phyloP scores from a whole-genome alignment of 2,329 filamentous ascomycete species.

The Annulohypoxylon truncatum region DNA sequence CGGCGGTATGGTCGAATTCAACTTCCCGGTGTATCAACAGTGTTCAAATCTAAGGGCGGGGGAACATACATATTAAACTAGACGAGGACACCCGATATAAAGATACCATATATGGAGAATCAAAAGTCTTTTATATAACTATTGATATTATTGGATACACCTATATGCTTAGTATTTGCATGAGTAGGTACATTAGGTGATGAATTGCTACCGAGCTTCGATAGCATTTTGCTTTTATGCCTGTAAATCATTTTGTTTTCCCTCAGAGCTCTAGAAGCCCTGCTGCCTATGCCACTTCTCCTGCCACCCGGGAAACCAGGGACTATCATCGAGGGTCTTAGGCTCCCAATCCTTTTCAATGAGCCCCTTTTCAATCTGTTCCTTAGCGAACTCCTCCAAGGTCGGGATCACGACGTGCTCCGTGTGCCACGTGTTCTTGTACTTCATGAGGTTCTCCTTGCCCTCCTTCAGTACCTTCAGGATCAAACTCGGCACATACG shows the following conservation, averaged over 20 bases:
- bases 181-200: not conserved
- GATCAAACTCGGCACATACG: conserved; percentile 76
- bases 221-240: not conserved
- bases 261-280: conserved; percentile 42
- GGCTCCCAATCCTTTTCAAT: conserved; percentile 73
- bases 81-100: not conserved
- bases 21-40: conserved; percentile 35
- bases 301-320: conserved; percentile 82
- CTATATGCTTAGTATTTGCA: not conserved
- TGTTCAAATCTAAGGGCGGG: not conserved
- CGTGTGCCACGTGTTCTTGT: conserved; percentile 85
- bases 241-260: not conserved
- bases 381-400: conserved; percentile 70
- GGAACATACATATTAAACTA: not conserved
- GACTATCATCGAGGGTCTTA: conserved; percentile 77
- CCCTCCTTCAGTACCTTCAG: conserved; percentile 77
- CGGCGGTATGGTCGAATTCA: conserved; percentile 35
- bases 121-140: not conserved
- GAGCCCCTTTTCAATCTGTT: conserved; percentile 73
- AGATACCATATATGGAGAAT: not conserved
- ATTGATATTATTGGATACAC: not conserved
- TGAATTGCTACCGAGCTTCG: not conserved
- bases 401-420: conserved; percentile 77
- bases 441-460: conserved; percentile 77
- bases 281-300: conserved; percentile 70